Evolutionary conservation across 1,284 basidiomycete species (phyloP), one percentile per base, ranked within the genome.

Genomic region (Jaminaea rosea): DNA sequence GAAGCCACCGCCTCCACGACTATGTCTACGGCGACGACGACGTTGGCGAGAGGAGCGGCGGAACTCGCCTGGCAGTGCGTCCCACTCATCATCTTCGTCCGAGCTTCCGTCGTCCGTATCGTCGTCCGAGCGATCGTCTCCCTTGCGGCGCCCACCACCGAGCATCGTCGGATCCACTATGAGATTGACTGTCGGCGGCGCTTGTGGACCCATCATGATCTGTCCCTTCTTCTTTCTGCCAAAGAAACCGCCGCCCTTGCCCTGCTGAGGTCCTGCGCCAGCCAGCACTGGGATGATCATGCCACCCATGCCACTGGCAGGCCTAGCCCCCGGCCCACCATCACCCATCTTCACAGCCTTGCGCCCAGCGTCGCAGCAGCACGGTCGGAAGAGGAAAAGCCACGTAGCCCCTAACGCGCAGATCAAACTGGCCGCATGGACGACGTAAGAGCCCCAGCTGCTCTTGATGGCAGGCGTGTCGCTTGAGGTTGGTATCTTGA

Each of bases 91-190:
- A n/a, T n/a, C n/a, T n/a, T n/a, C n/a, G n/a, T n/a, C n/a, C n/a
- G n/a, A n/a, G n/a, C n/a, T n/a, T n/a, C n/a, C n/a, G n/a, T n/a
- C n/a, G n/a, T n/a, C n/a, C n/a, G n/a, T n/a, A n/a, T n/a, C n/a
- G n/a, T n/a, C n/a, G n/a, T n/a, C n/a, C n/a, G n/a, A n/a, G n/a
- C n/a, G n/a, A n/a, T n/a, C n/a, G n/a, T n/a, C n/a, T n/a, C n/a
- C n/a, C n/a, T n/a, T n/a, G n/a, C n/a, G n/a, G n/a, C n/a, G n/a
- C n/a, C 45, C 54, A 1, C 29, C 7, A 27, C 42, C 49, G 2
- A 67, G 47, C 0, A 67, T 46, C 19, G 34, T 26, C 15, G 65
- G 61, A 24, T 67, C 65, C 42, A 67, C 61, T 32, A 67, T 66
- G 42, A 67, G 53, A 37, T 67, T 67, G 50, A 67, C 65, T n/a